These are phyloP conservation scores for Oropetium thomaeum DNA, from an alignment of 176 grass and related monocot species.

Conservation along the genomic window DNA sequence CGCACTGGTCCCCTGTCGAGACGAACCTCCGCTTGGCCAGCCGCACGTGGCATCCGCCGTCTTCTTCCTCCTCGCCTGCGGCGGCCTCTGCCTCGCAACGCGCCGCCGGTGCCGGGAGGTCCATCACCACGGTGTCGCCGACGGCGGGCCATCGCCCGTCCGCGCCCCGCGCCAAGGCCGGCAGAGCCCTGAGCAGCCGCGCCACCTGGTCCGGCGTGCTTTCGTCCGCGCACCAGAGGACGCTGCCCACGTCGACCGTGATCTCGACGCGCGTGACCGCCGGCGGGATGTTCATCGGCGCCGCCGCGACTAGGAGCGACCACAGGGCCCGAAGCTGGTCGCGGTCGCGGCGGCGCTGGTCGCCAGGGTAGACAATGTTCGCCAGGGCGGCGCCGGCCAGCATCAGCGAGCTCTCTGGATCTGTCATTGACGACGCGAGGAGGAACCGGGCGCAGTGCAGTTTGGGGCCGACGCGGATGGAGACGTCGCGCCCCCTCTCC, in stretches of 20 bases:
- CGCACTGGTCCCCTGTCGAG: neutral
- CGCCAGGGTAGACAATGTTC: neutral
- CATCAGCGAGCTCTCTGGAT: neutral
- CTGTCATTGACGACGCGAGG: neutral
- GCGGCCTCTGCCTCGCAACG: no score
- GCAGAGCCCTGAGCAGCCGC: neutral
- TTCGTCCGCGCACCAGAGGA: neutral
- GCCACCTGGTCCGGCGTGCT: neutral
- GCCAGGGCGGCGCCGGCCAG: neutral
- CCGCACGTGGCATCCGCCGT: no score
- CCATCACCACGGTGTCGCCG: neutral
- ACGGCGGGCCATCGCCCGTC: accelerated
- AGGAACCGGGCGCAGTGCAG: neutral
- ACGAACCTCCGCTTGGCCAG: neutral
- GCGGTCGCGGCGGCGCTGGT: accelerated
- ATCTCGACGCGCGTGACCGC: neutral
- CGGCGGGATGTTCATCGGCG: neutral
- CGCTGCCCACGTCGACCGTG: neutral
- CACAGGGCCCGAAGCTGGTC: neutral
- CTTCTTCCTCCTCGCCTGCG: no score
- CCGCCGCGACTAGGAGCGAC: neutral
- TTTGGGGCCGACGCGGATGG: neutral
- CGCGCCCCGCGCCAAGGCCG: neutral
- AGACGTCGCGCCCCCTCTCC: no score
- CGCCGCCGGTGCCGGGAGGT: neutral